These are phyloP conservation scores for Camellia lanceoleosa DNA, from an alignment of 148 eudicot species.

Conservation along the genomic window DNA sequence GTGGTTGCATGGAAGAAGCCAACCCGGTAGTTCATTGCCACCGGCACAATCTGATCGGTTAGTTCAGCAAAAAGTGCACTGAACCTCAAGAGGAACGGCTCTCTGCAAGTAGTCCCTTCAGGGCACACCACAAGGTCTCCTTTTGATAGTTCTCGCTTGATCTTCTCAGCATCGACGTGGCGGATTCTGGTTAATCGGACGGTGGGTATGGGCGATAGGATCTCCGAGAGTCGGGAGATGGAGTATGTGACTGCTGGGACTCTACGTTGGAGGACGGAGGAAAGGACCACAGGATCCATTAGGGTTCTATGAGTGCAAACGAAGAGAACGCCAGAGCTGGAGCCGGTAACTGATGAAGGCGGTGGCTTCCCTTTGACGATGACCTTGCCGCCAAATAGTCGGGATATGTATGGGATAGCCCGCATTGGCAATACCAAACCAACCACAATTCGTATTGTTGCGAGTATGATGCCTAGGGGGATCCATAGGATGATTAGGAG, in stretches of 20 bases:
- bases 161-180: conserved; percentile 50
- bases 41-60: conserved; percentile 32
- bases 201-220: conserved; percentile 77
- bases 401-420: conserved; percentile 41
- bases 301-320: conserved; percentile 77
- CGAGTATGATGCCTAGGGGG: conserved; percentile 56
- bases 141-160: conserved; percentile 35
- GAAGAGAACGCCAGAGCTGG: conserved; percentile 53
- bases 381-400: conserved; percentile 49
- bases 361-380: conserved; percentile 66
- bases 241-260: conserved; percentile 83
- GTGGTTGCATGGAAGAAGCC: conserved; percentile 45
- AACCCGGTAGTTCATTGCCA: conserved; percentile 66
- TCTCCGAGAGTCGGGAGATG: conserved; percentile 58
- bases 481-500: conserved; percentile 66
- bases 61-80: conserved; percentile 41
- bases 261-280: conserved; percentile 44
- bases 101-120: conserved; percentile 79
- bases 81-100: conserved; percentile 54
- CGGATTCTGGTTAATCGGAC: conserved; percentile 60
- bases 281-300: conserved; percentile 77
- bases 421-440: conserved; percentile 54
- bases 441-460: conserved; percentile 43
- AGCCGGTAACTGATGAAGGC: conserved; percentile 33
- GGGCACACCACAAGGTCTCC: conserved; percentile 77